These are phyloP conservation scores for Aspergillus sp. DNA, from an alignment of 2,329 filamentous ascomycete genomes.

Conservation along the genomic window DNA sequence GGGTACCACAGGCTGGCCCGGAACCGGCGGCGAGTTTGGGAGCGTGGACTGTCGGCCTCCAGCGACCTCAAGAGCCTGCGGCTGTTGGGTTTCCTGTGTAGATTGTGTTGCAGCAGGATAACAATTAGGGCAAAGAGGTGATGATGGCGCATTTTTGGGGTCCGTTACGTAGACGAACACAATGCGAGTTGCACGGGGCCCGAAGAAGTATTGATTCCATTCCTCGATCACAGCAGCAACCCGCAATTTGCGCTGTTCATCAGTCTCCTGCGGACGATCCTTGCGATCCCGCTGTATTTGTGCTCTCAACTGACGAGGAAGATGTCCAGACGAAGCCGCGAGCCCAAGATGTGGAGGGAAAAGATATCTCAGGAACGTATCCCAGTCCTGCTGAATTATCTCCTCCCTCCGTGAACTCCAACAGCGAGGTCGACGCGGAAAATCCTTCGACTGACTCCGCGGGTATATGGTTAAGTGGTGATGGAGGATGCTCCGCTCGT, in stretches of 20 bases:
- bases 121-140: constrained; percentile 35
- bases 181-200: constrained; percentile 29
- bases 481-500: constrained; percentile 21
- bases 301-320: constrained; percentile 33
- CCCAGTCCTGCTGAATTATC: constrained; percentile 39
- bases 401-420: constrained; percentile 30
- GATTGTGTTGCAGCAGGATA: constrained; percentile 35
- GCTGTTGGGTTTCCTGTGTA: constrained; percentile 11
- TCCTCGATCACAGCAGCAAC: constrained; percentile 37
- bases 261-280: constrained; percentile 37
- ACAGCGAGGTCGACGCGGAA: constrained; percentile 37
- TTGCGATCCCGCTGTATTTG: constrained; percentile 39
- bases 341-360: constrained; percentile 36
- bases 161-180: constrained; percentile 31
- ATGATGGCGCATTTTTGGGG: constrained; percentile 25
- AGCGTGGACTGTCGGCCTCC: constrained; percentile 2
- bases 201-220: constrained; percentile 42
- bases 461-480: constrained; percentile 38
- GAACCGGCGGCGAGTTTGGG: constrained; percentile 2
- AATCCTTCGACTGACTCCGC: constrained; percentile 37
- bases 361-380: constrained; percentile 38
- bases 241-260: constrained; percentile 33
- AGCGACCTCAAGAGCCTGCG: constrained; percentile 2
- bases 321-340: constrained; percentile 30
- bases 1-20: constrained; percentile 6